These are phyloP conservation scores for Hymenoscyphus fraxineus DNA, from an alignment of 2,329 filamentous ascomycete species.

Conservation along the genomic window DNA sequence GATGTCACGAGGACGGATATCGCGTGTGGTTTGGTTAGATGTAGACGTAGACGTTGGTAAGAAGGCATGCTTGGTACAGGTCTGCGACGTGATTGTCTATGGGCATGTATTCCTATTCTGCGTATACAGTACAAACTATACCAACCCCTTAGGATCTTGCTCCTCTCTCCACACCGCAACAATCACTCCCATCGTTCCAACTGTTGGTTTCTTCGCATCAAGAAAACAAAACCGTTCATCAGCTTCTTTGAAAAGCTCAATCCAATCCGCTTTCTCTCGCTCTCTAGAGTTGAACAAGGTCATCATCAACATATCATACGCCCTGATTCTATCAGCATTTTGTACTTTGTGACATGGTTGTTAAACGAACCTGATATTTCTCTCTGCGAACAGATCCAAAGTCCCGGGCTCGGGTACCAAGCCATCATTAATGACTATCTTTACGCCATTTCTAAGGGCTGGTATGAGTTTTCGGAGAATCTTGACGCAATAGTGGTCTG, in stretches of 20 bases:
- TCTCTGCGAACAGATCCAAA: not conserved
- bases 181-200: not conserved
- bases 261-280: constrained; percentile 7
- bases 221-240: not conserved
- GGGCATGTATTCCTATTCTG: not conserved
- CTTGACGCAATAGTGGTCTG: not conserved
- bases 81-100: not conserved
- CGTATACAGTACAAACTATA: not conserved
- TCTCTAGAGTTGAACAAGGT: constrained; percentile 11
- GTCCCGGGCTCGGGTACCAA: constrained; percentile 8
- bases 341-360: not conserved
- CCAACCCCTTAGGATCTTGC: not conserved
- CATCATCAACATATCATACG: constrained; percentile 12
- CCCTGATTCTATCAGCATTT: not conserved
- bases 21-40: no score
- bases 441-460: not conserved
- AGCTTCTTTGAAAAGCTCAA: not conserved
- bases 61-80: no score
- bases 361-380: not conserved
- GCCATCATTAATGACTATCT: not conserved
- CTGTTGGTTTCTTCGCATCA: not conserved
- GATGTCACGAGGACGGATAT: no score
- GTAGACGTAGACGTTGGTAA: no score
- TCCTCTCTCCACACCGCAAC: not conserved
- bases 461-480: not conserved